phyloP scores from a whole-genome alignment of 1,284 basidiomycete genomes.

The Leccinum griseonigrum region DNA sequence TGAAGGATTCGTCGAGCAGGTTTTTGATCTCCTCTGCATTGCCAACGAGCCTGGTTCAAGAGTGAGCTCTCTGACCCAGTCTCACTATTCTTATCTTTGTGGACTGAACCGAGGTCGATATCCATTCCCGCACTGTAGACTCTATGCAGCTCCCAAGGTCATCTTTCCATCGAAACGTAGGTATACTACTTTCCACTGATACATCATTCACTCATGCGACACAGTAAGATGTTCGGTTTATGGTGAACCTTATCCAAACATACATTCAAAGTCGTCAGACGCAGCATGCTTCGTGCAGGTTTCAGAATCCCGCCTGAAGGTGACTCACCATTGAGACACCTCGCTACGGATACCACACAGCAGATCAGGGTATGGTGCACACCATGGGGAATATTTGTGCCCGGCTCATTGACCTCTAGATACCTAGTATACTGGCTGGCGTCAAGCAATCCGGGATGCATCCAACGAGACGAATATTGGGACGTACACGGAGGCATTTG shows the following conservation, averaged over 20 bases:
- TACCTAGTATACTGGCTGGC: conserved; percentile 47
- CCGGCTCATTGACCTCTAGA: conserved; percentile 31
- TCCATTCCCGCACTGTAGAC: conserved; percentile 32
- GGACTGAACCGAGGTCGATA: conserved; percentile 63
- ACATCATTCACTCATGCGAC: conserved; percentile 4
- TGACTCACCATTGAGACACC: conserved; percentile 66
- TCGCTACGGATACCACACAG: conserved; percentile 73
- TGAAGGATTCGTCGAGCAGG: conserved; percentile 79
- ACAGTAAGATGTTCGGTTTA: conserved; percentile 50
- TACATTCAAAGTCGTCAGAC: conserved; percentile 55
- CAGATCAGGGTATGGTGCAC: conserved; percentile 64
- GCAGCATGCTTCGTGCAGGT: conserved; percentile 73
- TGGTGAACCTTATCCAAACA: conserved; percentile 51
- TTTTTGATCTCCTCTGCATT: conserved; percentile 76
- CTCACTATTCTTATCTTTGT: conserved; percentile 76
- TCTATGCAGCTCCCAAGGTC: conserved; percentile 33
- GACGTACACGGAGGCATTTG: conserved; percentile 74
- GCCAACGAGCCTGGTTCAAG: conserved; percentile 51
- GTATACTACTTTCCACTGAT: background rate
- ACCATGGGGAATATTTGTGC: background rate
- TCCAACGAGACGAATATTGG: conserved; percentile 74
- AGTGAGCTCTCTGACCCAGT: conserved; percentile 76
- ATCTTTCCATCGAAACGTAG: conserved; percentile 41
- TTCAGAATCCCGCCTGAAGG: conserved; percentile 62
- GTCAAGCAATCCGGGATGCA: conserved; percentile 60